Evolutionary conservation across 83 land plant genomes (phyloP), one percentile per base, ranked within the genome.

Genomic region (Diphasiastrum complanatum): DNA sequence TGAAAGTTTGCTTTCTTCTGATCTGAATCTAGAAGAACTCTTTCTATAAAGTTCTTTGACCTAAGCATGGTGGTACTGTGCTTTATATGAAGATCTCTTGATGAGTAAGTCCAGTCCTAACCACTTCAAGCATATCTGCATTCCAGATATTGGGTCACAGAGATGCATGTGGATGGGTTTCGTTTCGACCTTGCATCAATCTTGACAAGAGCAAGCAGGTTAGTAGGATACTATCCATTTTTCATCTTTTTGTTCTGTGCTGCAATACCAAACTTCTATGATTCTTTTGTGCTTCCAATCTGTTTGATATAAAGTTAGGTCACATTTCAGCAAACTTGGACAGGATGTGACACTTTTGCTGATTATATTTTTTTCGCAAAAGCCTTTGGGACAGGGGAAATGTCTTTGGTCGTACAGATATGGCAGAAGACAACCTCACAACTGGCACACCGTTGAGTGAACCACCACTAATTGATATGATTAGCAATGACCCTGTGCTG

Each of bases 81-180:
- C n/a, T n/a, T n/a, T n/a, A n/a, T n/a, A n/a, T n/a, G n/a, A n/a
- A n/a, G n/a, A n/a, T n/a, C n/a, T n/a, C n/a, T n/a, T n/a, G n/a
- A n/a, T n/a, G n/a, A n/a, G n/a, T n/a, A n/a, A n/a, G n/a, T n/a
- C n/a, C n/a, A n/a, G n/a, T n/a, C n/a, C n/a, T n/a, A n/a, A n/a
- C n/a, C n/a, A n/a, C n/a, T n/a, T n/a, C 47, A 65, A 47, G 66
- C n/a, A 36, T 2, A 40, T 55, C 4, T 28, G 19, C 32, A 16
- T 65, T 31, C 47, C 85, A 92, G 98, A 78, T 95, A 95, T 71
- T 95, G 99, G 99, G 97, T 89, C 18, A 80, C 76, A 25, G 97
- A 95, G 67, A 89, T 95, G 92, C 99, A 89, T 69, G 69, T 95
- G 45, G 99, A 95, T 89, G 99, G 99, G 14, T 89, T 95, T 63